A percentile compares a stretch with the other conserved stretches of the same genome.
Conservation (phyloP, 2,329 filamentous ascomycete genomes). For the Thyridium curvatum region DNA sequence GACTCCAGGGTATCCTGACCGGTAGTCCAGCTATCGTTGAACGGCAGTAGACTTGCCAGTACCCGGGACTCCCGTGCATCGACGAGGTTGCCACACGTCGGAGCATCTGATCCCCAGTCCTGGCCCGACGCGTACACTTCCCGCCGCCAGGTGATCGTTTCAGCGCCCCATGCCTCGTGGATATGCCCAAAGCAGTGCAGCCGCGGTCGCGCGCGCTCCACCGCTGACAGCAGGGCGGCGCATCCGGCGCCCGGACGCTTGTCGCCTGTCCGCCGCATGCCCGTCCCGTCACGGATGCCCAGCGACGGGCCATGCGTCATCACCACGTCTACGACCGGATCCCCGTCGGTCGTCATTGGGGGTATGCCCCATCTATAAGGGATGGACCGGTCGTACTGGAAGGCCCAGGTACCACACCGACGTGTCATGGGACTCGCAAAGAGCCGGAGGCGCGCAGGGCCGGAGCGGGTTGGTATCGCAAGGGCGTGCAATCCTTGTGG, state of each 20-base stretch:
- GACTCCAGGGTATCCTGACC: too few relatives aligned
- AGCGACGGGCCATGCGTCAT: slow-evolving; percentile 50
- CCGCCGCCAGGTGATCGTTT: slow-evolving; percentile 43
- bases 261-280: slow-evolving; percentile 14
- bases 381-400: slow-evolving; percentile 34
- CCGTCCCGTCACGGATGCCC: slow-evolving; percentile 40
- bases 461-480: slow-evolving; percentile 40
- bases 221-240: slow-evolving; percentile 34
- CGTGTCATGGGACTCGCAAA: slow-evolving; percentile 51
- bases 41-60: too few relatives aligned
- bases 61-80: too few relatives aligned
- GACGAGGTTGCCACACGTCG: too few relatives aligned
- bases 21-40: too few relatives aligned
- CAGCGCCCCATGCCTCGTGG: slow-evolving; percentile 54
- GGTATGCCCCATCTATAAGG: slow-evolving; percentile 31
- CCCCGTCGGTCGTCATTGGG: too few relatives aligned
- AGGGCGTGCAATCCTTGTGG: slow-evolving; percentile 44
- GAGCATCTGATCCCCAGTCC: too few relatives aligned
- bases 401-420: slow-evolving; percentile 36
- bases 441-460: slow-evolving; percentile 26
- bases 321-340: slow-evolving; percentile 34
- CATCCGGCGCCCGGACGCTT: slow-evolving; percentile 35
- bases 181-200: slow-evolving; percentile 54
- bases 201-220: slow-evolving; percentile 33
- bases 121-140: neutral